Conservation (phyloP, 192 early-diverging fungal species). For the Backusella liffmaniae region DNA sequence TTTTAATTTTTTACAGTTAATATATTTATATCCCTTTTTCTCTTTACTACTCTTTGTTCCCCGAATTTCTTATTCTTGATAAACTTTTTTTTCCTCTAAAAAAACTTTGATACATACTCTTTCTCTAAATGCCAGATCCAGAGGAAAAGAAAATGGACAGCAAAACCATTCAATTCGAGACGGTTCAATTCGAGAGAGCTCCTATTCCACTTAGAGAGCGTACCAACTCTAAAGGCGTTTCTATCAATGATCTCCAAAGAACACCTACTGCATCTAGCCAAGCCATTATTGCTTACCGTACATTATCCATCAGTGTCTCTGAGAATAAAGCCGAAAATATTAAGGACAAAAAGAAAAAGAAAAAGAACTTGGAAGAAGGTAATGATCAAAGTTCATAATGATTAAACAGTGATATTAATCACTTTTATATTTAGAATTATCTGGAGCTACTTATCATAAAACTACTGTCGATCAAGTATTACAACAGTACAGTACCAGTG, state of each 20-base stretch:
- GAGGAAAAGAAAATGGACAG: background rate
- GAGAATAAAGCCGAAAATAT: constrained; percentile 31
- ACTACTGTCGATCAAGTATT: constrained; percentile 38
- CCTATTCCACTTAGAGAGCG: background rate
- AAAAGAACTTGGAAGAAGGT: constrained; percentile 10
- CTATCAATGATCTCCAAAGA: background rate
- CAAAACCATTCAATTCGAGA: constrained; percentile 9
- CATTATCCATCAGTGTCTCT: constrained; percentile 44
- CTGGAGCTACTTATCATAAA: constrained; percentile 44
- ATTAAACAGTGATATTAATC: background rate
- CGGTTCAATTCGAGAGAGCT: background rate
- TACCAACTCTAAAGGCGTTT: background rate
- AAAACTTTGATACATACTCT: background rate
- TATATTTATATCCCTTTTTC: background rate
- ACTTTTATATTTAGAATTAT: constrained; percentile 25
- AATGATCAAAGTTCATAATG: background rate
- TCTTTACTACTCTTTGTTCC: background rate
- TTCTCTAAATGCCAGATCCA: background rate
- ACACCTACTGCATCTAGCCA: background rate
- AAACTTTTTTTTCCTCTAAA: background rate
- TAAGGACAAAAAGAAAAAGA: constrained; percentile 10
- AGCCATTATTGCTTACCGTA: constrained; percentile 45
- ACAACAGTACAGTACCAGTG: constrained; percentile 39
- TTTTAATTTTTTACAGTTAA: background rate
- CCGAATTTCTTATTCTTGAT: background rate